Base-by-base conservation (phyloP, 1,284 basidiomycete genomes). In the Trametes versicolor region DNA sequence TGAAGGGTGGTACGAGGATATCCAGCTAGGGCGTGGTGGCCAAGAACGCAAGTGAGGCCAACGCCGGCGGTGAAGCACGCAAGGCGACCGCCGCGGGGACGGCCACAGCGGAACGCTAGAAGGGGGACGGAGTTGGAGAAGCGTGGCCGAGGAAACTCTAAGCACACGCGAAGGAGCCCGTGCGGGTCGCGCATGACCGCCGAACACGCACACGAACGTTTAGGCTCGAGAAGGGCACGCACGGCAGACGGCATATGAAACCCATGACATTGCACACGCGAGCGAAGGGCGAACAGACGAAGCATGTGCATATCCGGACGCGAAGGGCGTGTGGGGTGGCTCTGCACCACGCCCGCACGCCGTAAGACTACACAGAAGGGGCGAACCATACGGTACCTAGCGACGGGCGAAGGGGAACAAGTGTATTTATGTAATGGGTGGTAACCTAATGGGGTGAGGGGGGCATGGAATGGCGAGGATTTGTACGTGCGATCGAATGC, bases 401-500 rank as follows among this genome's bases (percentile, higher is more conserved):
- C 41, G 57, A 53, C 51, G 25, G 50, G 10, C 36, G 52, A 49
- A 25, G 21, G 12, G 25, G 47, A 17, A 12, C 25, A 23, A 13
- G 17, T 25, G 51, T 15, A 47, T 54, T 43, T 60, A 60, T 51
- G 51, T 60, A 53, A 54, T 29, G 51, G 21, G 10, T 45, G 34
- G 47, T 62, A 62, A 48, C 53, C 54, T 62, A 51, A 36, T 15
- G 45, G 36, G 37, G 49, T 25, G 41, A n/a, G 32, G 32, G 36
- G 43, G 48, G 41, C 34, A 41, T 49, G 48, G 48, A 15, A 34
- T 21, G 50, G 51, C 9, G 51, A 29, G 60, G 60, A 61, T 63
- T 58, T 65, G 60, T 63, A 51, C 55, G 66, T 58, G 66, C 54
- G 58, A 65, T 67, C 60, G 60, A 62, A 62, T 68, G 66, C 66